Evolutionary conservation across 2,329 filamentous ascomycete species (phyloP), one percentile per base, ranked within the genome.

Genomic region (Golovinomyces cichoracearum): DNA sequence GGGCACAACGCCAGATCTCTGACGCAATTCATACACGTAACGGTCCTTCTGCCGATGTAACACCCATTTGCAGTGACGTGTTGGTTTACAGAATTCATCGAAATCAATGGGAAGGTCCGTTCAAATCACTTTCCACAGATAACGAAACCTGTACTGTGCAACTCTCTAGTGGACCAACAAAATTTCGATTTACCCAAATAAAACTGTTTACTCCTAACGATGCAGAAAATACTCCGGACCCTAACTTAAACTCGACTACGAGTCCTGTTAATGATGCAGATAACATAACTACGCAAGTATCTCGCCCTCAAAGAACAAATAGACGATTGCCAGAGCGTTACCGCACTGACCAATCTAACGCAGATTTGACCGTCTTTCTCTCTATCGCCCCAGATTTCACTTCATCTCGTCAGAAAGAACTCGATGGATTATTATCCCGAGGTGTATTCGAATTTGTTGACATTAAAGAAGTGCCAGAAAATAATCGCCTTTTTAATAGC

Each of bases 401-500:
- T 10, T 17, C 33, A 10, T 37, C 15, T 9, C 33, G 15, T 37
- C 33, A 37, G 15, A 9, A 37, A 37, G 33, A 37, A 17, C 15
- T 37, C 5, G 33, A n/a, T 37, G 33, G 33, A n/a, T 17, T 37
- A 29, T 6, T 9, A 33, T 38, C 35, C 35, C 15, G 40, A 13
- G 15, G 27, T 4, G 37, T 48, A 6, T 45, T 50, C 12, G 25
- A 44, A 38, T n/a, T 26, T 26, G 12, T 47, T 9, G 17, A 33
- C 10, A 47, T 25, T 19, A 23, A 38, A 31, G 21, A 19, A 22
- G n/a, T 38, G 13, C 40, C 40, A 25, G 23, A 42, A 25, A 23
- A 23, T 42, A 26, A 23, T 42, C 40, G 40, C 6, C 19, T 54
- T 6, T 53, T 51, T 33, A 51, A 48, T 15, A 46, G 17, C 2